A percentile compares a stretch with the other conserved stretches of the same genome.
phyloP scores from a whole-genome alignment of 2,329 filamentous ascomycete genomes.

The Colletotrichum abscissum region DNA sequence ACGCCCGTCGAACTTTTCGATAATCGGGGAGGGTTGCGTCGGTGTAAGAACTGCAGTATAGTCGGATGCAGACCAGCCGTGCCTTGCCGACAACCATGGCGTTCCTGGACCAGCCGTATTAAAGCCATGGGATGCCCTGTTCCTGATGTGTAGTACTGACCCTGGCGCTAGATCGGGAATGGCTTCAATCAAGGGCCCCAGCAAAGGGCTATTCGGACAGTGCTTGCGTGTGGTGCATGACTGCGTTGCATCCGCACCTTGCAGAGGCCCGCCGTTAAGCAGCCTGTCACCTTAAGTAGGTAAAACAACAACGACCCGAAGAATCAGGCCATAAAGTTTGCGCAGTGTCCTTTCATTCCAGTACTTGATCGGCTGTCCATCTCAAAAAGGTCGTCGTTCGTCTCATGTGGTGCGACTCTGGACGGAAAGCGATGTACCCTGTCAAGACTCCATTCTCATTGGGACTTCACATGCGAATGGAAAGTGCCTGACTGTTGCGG shows the following conservation, averaged over 20 bases:
- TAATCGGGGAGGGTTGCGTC: slow-evolving; percentile 1
- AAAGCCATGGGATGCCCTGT: neutral
- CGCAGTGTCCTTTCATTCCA: neutral
- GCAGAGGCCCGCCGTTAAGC: slow-evolving; percentile 1
- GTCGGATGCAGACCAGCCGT: neutral
- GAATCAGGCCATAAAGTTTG: neutral
- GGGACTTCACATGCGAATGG: slow-evolving; percentile 16
- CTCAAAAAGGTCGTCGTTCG: slow-evolving; percentile 4
- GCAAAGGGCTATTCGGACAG: neutral
- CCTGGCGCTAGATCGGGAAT: neutral
- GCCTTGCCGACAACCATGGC: neutral
- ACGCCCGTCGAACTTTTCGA: neutral
- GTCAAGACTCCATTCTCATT: slow-evolving; percentile 1
- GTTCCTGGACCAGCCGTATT: too few relatives aligned
- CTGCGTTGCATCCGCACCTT: slow-evolving; percentile 4
- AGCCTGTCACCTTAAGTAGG: neutral
- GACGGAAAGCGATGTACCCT: neutral
- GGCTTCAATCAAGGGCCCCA: too few relatives aligned
- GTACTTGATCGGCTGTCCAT: neutral
- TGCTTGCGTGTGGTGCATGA: slow-evolving; percentile 7
- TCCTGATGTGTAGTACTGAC: neutral
- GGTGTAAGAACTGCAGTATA: neutral
- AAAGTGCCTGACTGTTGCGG: neutral
- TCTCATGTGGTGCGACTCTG: slow-evolving; percentile 17
- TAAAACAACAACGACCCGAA: neutral